Evolutionary conservation across 1,284 basidiomycete genomes (phyloP).

Genomic region (Cryptococcus jaspeensis): DNA sequence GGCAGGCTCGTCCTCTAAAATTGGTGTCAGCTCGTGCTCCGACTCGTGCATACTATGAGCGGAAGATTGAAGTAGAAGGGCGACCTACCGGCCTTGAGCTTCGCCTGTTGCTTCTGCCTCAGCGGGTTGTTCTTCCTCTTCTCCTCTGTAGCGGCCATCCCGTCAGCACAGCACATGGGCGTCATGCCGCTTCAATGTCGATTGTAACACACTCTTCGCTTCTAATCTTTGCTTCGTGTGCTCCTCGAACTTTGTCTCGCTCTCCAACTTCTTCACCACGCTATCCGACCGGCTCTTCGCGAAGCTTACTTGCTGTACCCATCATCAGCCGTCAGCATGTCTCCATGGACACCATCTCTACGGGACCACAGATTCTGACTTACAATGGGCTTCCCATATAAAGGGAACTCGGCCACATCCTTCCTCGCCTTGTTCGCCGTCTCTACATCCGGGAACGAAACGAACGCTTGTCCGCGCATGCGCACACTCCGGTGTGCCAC

Average conservation of each 20-base stretch:
- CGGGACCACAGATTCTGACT: conserved; percentile 26
- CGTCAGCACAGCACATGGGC: neutral
- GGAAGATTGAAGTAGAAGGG: no score
- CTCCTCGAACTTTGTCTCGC: conserved; percentile 61
- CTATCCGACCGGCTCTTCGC: conserved; percentile 85
- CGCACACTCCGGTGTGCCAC: conserved; percentile 88
- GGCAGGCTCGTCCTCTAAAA: neutral
- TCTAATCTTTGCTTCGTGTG: conserved; percentile 73
- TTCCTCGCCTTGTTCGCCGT: conserved; percentile 81
- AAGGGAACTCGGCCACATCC: conserved; percentile 89
- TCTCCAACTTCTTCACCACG: conserved; percentile 73
- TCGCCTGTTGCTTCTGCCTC: conserved; percentile 75
- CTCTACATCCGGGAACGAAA: conserved; percentile 80
- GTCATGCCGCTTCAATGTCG: neutral
- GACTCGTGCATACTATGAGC: no score
- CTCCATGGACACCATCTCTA: neutral
- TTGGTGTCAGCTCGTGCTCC: neutral
- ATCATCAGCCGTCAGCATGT: neutral
- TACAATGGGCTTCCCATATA: conserved; percentile 97
- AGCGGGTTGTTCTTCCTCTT: conserved; percentile 83
- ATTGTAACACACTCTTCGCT: conserved; percentile 70
- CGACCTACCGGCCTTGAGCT: conserved; percentile 68
- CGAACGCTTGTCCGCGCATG: conserved; percentile 98
- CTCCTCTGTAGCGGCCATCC: conserved; percentile 56
- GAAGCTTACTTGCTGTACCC: conserved; percentile 81